These are phyloP conservation scores for Scedosporium boydii DNA, from an alignment of 2,329 filamentous ascomycete genomes.

Conservation along the genomic window DNA sequence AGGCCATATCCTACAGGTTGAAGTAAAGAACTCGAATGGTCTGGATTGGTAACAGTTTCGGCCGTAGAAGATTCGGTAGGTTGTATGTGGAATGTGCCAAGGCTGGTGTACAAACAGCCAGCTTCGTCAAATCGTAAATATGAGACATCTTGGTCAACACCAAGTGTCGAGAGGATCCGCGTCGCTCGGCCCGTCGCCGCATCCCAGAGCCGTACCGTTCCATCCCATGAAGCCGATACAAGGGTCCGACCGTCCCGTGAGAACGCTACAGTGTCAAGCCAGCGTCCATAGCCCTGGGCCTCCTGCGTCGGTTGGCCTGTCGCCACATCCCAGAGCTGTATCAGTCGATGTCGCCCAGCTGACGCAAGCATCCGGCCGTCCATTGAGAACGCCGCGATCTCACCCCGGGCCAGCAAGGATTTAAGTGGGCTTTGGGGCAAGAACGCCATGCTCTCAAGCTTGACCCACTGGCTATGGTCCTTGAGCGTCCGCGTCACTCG, in stretches of 20 bases:
- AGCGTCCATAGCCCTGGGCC: background rate
- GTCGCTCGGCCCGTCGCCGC: background rate
- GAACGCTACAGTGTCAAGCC: background rate
- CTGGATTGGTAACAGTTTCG: too few species aligned
- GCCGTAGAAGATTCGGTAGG: too few species aligned
- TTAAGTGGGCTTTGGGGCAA: background rate
- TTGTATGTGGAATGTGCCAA: too few species aligned
- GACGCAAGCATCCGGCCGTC: too few species aligned
- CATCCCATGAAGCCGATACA: background rate
- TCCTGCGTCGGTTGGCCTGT: background rate
- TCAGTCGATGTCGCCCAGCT: too few species aligned
- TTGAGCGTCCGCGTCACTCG: background rate
- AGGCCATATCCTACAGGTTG: too few species aligned
- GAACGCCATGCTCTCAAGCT: background rate
- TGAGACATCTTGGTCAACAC: too few species aligned
- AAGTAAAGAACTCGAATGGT: too few species aligned
- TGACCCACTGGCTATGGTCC: background rate
- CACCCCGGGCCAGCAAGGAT: background rate
- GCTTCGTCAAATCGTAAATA: too few species aligned
- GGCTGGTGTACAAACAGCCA: too few species aligned
- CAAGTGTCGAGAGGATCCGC: background rate
- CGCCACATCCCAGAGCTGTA: background rate
- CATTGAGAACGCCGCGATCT: too few species aligned
- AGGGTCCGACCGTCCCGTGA: background rate
- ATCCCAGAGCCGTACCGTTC: background rate